phyloP scores from a whole-genome alignment of 352 stramenopile species.

The Globisporangium viniferum region DNA sequence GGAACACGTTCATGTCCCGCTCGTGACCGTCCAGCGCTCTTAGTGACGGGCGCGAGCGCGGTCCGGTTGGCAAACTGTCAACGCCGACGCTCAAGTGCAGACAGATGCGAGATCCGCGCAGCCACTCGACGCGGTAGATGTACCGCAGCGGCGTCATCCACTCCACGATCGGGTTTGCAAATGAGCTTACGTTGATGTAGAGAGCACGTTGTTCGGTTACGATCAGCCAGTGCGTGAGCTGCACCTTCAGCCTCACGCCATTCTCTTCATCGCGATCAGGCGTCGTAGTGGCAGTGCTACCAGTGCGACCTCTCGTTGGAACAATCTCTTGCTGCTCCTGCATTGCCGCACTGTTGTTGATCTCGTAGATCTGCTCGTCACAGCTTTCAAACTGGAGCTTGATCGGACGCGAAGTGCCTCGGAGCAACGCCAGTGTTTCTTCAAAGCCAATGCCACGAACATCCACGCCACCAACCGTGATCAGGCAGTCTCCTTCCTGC shows the following conservation, averaged over 20 bases:
- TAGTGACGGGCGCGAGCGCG: slow-evolving; percentile 59
- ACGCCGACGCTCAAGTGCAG: slow-evolving; percentile 83
- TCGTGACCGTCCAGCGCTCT: slow-evolving; percentile 75
- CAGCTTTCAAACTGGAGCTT: slow-evolving; percentile 80
- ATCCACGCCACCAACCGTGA: slow-evolving; percentile 75
- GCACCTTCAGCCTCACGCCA: slow-evolving; percentile 53
- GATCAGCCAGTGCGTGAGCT: slow-evolving; percentile 83
- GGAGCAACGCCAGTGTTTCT: slow-evolving; percentile 75
- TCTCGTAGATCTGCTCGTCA: slow-evolving; percentile 57
- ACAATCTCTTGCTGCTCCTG: slow-evolving; percentile 13
- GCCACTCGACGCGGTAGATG: slow-evolving; percentile 80
- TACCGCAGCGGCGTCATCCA: slow-evolving; percentile 89
- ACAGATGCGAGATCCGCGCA: slow-evolving; percentile 55
- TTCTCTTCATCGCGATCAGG: slow-evolving; percentile 31
- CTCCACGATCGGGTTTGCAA: slow-evolving; percentile 74
- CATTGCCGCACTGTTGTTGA: neutral
- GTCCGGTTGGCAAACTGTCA: slow-evolving; percentile 80
- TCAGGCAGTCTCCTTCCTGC: slow-evolving; percentile 74
- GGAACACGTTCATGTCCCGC: slow-evolving; percentile 85
- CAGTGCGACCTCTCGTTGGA: neutral
- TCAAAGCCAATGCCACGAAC: slow-evolving; percentile 84
- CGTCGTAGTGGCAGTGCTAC: slow-evolving; percentile 3
- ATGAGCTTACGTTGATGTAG: slow-evolving; percentile 84
- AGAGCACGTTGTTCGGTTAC: slow-evolving; percentile 83
- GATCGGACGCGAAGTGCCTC: slow-evolving; percentile 66